Evolutionary conservation across 2,329 filamentous ascomycete genomes (phyloP).

Genomic region (Trichoderma simmonsii): DNA sequence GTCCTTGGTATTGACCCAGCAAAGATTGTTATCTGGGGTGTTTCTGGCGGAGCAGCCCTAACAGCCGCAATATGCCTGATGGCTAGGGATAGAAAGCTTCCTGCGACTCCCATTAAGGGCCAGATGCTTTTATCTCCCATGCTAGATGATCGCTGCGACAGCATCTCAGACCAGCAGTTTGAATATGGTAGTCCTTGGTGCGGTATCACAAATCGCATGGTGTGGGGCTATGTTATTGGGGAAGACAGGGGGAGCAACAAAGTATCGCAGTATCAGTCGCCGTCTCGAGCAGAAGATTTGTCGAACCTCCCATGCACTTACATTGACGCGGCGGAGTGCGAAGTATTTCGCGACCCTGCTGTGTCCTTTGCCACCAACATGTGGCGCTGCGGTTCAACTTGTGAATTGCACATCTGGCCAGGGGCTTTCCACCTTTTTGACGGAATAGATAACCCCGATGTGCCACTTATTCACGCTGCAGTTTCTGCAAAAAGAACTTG

Average conservation of each 20-base stretch:
- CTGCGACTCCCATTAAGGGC: conserved; percentile 18
- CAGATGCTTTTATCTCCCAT: conserved; percentile 27
- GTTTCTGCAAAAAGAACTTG: conserved; percentile 20
- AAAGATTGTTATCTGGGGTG: conserved; percentile 21
- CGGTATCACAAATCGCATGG: conserved; percentile 19
- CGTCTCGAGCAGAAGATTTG: conserved; percentile 21
- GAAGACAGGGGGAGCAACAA: conserved; percentile 17
- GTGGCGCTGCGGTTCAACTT: conserved; percentile 24
- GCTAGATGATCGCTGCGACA: conserved; percentile 24
- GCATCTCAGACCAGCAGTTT: conserved; percentile 23
- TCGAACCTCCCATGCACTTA: conserved; percentile 23
- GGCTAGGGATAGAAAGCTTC: conserved; percentile 22
- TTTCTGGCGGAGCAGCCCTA: conserved; percentile 25
- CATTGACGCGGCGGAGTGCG: conserved; percentile 24
- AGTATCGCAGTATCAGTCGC: conserved; percentile 22
- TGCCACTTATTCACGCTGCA: conserved; percentile 22
- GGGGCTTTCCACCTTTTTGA: conserved; percentile 24
- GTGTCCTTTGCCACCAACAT: conserved; percentile 21
- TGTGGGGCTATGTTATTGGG: conserved; percentile 21
- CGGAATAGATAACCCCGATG: conserved; percentile 20
- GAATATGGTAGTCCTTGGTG: conserved; percentile 24
- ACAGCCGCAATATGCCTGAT: conserved; percentile 23
- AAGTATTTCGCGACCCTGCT: conserved; percentile 25
- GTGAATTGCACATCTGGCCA: conserved; percentile 25
- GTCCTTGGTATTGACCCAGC: conserved; percentile 22